Conservation (phyloP, 331 rosid genomes). For the Stylosanthes scabra region DNA sequence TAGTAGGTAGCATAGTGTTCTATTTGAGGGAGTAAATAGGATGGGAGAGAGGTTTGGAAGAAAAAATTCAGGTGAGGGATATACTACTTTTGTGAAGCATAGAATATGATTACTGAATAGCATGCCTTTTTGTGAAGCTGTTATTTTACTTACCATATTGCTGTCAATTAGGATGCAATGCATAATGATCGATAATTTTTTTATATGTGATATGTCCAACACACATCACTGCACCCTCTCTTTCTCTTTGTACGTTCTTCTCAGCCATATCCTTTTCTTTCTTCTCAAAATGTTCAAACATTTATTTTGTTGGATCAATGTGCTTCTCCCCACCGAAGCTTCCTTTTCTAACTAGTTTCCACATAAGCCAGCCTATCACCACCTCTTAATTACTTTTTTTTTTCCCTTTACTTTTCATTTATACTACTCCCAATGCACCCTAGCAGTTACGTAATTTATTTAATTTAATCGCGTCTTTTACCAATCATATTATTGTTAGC, state of each 20-base stretch:
- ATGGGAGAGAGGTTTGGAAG: not conserved
- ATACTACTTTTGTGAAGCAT: slow-evolving; percentile 4
- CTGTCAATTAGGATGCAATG: slow-evolving; percentile 19
- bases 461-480: not conserved
- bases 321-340: slow-evolving; percentile 43
- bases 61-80: slow-evolving; percentile 30
- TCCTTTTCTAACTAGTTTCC: slow-evolving; percentile 46
- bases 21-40: too few relatives aligned
- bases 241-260: slow-evolving; percentile 27
- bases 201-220: not conserved
- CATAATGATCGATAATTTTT: too few relatives aligned
- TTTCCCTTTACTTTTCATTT: not conserved
- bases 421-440: not conserved
- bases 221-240: not conserved
- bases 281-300: slow-evolving; percentile 41
- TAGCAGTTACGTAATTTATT: too few relatives aligned
- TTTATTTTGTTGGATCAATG: slow-evolving; percentile 19
- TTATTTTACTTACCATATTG: slow-evolving; percentile 37
- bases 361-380: not conserved
- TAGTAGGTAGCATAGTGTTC: too few relatives aligned
- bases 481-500: not conserved
- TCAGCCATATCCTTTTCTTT: slow-evolving; percentile 42
- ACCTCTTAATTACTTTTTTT: slow-evolving; percentile 25
- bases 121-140: slow-evolving; percentile 11
- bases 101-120: slow-evolving; percentile 17